Evolutionary conservation across 805 yeast species (phyloP).

Genomic region (Teunomyces barrocoloradensis): DNA sequence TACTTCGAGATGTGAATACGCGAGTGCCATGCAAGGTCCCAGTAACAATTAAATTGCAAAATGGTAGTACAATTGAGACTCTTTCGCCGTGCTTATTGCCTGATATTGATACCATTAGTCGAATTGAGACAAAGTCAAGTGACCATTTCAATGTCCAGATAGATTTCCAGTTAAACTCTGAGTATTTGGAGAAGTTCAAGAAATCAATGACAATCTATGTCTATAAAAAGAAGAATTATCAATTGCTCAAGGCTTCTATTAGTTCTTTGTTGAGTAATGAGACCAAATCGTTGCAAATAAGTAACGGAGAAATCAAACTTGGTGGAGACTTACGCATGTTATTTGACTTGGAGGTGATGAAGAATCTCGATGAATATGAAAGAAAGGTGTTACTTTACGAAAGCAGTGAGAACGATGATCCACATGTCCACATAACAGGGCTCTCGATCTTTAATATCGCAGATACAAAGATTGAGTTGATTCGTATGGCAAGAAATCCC

Average conservation of each 20-base stretch:
- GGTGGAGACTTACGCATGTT: constrained; percentile 25
- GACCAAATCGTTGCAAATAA: constrained; percentile 26
- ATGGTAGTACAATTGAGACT: constrained; percentile 34
- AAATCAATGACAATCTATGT: constrained; percentile 49
- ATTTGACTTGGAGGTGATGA: constrained; percentile 21
- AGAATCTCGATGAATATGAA: constrained; percentile 24
- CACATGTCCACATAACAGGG: constrained; percentile 23
- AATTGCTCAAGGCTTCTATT: constrained; percentile 33
- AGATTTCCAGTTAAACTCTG: constrained; percentile 39
- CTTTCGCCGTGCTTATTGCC: constrained; percentile 73
- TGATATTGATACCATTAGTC: constrained; percentile 45
- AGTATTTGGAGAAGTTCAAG: constrained; percentile 44
- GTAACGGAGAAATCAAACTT: constrained; percentile 23
- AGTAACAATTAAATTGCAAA: constrained; percentile 36
- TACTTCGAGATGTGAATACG: constrained; percentile 66
- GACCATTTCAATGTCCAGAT: constrained; percentile 56
- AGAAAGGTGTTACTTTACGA: constrained; percentile 30
- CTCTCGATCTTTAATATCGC: constrained; percentile 45
- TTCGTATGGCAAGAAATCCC: constrained; percentile 41
- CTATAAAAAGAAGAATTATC: constrained; percentile 44
- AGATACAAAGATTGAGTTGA: constrained; percentile 56
- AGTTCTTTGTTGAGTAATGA: constrained; percentile 34
- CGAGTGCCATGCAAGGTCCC: constrained; percentile 51
- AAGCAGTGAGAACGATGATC: constrained; percentile 16
- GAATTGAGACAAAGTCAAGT: constrained; percentile 45